A percentile compares a stretch with the other conserved stretches of the same genome.
These are phyloP conservation scores for Eucalyptus pauciflora DNA, from an alignment of 345 rosid species.

Conservation along the genomic window DNA sequence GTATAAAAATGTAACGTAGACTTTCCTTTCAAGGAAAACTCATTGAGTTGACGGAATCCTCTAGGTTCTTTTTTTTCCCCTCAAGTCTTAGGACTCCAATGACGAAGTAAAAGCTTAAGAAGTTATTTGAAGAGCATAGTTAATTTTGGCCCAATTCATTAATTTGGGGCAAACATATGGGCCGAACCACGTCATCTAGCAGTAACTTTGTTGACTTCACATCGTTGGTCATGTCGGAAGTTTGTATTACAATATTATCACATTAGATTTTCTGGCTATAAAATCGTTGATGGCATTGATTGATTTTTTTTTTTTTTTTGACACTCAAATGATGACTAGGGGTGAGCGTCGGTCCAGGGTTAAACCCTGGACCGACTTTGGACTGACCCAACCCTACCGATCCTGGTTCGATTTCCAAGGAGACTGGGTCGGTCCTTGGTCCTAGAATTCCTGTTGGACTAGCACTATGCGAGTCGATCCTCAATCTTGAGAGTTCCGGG, in stretches of 20 bases:
- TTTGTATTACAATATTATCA: background rate
- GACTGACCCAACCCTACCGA: too few relatives aligned
- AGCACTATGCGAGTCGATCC: too few relatives aligned
- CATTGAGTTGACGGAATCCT: background rate
- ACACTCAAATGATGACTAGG: background rate
- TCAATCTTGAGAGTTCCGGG: too few relatives aligned
- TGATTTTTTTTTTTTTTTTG: background rate
- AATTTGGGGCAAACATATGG: background rate
- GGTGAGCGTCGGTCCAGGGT: too few relatives aligned
- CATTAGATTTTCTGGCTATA: background rate
- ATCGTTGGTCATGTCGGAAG: background rate
- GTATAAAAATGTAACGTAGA: background rate
- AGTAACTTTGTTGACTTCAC: background rate
- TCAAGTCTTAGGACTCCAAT: background rate
- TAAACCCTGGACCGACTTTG: too few relatives aligned
- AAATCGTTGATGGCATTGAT: background rate
- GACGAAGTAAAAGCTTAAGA: background rate
- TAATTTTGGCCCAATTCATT: background rate
- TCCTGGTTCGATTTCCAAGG: too few relatives aligned
- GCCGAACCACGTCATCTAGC: background rate
- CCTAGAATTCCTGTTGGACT: too few relatives aligned
- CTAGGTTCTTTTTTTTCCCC: background rate
- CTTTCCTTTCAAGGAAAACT: background rate
- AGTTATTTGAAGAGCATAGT: too few relatives aligned
- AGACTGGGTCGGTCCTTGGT: too few relatives aligned